Conservation (phyloP, 2,329 filamentous ascomycete genomes). For the Aspergillus persii region DNA sequence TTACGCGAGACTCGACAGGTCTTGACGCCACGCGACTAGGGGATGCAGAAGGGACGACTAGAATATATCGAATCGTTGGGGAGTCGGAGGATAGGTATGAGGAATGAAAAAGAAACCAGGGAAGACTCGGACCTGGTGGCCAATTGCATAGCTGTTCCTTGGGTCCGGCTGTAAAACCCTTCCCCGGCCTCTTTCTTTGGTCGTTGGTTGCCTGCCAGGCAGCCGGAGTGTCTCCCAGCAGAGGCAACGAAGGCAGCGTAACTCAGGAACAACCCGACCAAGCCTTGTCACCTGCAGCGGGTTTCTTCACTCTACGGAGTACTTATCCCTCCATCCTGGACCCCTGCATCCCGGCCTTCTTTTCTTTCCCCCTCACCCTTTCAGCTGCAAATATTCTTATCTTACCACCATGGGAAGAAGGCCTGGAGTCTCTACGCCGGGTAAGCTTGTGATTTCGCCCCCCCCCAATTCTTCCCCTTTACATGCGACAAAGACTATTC, state of each 20-base stretch:
- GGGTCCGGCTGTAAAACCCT: constrained; percentile 8
- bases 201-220: not conserved
- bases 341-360: not conserved
- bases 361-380: no score
- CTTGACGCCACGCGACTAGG: constrained; percentile 6
- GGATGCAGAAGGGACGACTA: no score
- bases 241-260: not conserved
- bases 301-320: not conserved
- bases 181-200: not conserved
- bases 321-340: not conserved
- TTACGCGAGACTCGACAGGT: constrained; percentile 30
- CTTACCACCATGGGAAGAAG: no score
- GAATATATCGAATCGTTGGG: no score
- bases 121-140: no score
- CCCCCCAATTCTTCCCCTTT: no score
- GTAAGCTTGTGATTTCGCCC: no score
- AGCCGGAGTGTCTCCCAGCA: not conserved
- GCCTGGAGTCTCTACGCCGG: no score
- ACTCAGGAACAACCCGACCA: not conserved
- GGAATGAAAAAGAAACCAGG: no score
- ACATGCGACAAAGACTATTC: no score
- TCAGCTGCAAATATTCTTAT: no score
- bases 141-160: not conserved
- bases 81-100: no score
- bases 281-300: constrained; percentile 2